phyloP scores from a whole-genome alignment of 371 early-diverging fungal genomes.

The Mucor velutinosus region DNA sequence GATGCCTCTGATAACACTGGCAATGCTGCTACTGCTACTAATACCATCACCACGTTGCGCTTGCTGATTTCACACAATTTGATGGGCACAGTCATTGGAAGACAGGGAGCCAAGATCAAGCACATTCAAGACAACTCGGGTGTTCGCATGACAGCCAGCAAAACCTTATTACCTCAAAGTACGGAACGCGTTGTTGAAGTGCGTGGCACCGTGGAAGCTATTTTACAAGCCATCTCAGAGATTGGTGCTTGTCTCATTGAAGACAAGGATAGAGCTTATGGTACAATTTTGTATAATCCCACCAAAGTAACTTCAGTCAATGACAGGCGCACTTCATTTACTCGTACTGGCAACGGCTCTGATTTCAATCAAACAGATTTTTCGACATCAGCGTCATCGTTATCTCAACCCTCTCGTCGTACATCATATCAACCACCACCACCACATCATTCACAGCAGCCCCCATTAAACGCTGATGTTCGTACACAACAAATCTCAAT shows the following conservation, averaged over 20 bases:
- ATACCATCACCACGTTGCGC: constrained; percentile 52
- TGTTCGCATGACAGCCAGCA: constrained; percentile 82
- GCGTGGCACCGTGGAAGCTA: constrained; percentile 71
- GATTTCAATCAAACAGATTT: constrained; percentile 27
- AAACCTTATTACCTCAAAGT: constrained; percentile 84
- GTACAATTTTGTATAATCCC: constrained; percentile 52
- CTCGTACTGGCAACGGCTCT: constrained; percentile 58
- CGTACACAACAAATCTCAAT: constrained; percentile 86
- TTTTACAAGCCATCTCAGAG: constrained; percentile 77
- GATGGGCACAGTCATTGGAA: constrained; percentile 89
- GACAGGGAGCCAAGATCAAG: constrained; percentile 86
- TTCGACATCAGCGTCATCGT: constrained; percentile 7
- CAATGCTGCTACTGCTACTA: not conserved
- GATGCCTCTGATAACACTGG: not conserved
- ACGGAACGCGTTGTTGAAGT: constrained; percentile 89
- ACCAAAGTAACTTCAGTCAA: constrained; percentile 24
- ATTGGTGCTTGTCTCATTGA: constrained; percentile 53
- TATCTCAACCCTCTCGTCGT: constrained; percentile 2
- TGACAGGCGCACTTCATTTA: constrained; percentile 48
- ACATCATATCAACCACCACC: constrained; percentile 8
- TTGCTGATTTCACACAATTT: constrained; percentile 82
- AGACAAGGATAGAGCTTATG: constrained; percentile 52
- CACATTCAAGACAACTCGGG: constrained; percentile 84
- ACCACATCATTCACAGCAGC: constrained; percentile 7
- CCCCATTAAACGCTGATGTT: constrained; percentile 16